phyloP scores from a whole-genome alignment of 768 basidiomycete species.

The Porpolomopsis calyptriformis region DNA sequence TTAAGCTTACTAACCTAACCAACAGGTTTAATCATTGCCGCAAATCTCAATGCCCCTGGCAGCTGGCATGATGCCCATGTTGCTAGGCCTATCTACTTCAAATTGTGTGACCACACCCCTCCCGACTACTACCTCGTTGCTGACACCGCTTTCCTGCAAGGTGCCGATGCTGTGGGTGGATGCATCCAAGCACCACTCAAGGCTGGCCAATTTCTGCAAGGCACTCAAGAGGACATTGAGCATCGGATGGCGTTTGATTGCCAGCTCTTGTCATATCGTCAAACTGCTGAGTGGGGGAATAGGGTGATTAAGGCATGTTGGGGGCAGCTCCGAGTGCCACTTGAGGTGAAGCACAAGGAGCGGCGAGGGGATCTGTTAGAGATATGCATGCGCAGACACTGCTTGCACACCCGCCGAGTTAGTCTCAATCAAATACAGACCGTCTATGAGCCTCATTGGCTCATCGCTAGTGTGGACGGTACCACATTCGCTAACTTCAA shows the following conservation, averaged over 20 bases:
- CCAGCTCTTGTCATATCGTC: constrained; percentile 33
- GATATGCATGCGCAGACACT: constrained; percentile 22
- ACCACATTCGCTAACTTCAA: constrained; percentile 27
- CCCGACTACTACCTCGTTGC: constrained; percentile 27
- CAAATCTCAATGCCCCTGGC: constrained; percentile 26
- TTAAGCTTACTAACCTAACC: background rate
- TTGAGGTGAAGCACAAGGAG: constrained; percentile 23
- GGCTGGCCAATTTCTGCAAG: constrained; percentile 15
- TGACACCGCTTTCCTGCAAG: constrained; percentile 31
- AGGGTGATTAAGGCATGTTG: constrained; percentile 33
- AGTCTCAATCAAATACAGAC: constrained; percentile 32
- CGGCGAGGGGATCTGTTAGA: constrained; percentile 24
- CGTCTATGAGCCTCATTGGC: constrained; percentile 30
- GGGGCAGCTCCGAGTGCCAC: constrained; percentile 31
- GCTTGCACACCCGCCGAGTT: constrained; percentile 23
- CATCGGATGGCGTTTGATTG: constrained; percentile 20
- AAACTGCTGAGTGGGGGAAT: constrained; percentile 46
- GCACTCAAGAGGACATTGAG: constrained; percentile 14
- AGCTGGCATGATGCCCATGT: constrained; percentile 34
- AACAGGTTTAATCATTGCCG: constrained; percentile 26
- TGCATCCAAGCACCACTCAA: constrained; percentile 31
- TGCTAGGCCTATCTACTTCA: constrained; percentile 30
- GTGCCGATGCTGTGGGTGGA: constrained; percentile 9
- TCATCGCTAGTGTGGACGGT: constrained; percentile 20
- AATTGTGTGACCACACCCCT: constrained; percentile 17